Evolutionary conservation across 371 early-diverging fungal species (phyloP).

Genomic region (Haplosporangium sp.): DNA sequence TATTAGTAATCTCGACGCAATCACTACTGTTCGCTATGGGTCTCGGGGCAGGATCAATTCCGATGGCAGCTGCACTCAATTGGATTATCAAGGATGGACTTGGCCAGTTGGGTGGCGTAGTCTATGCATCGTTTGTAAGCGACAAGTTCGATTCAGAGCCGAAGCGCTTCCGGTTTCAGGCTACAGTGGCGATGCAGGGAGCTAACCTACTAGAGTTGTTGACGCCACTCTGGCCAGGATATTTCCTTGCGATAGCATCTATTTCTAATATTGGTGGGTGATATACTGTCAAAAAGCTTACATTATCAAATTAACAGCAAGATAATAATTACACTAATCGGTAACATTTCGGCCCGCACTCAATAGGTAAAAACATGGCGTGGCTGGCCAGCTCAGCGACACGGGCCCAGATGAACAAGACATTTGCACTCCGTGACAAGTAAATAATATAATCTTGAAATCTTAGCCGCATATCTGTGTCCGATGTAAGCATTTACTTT

Average conservation of each 20-base stretch:
- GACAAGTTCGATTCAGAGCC: constrained; percentile 82
- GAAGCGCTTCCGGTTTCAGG: constrained; percentile 78
- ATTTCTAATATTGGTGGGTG: constrained; percentile 76
- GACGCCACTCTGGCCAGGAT: constrained; percentile 76
- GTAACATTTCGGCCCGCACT: background rate
- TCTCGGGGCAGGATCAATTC: constrained; percentile 73
- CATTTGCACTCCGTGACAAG: constrained; percentile 76
- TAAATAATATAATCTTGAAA: constrained; percentile 10
- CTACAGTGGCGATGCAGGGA: constrained; percentile 72
- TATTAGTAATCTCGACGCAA: constrained; percentile 76
- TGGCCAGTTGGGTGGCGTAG: constrained; percentile 86
- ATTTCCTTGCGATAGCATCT: constrained; percentile 76
- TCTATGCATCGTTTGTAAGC: constrained; percentile 75
- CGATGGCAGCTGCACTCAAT: constrained; percentile 82
- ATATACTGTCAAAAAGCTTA: background rate
- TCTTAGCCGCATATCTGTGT: background rate
- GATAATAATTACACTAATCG: too few species aligned
- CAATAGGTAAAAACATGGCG: constrained; percentile 80
- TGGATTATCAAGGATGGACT: constrained; percentile 92
- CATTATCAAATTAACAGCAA: too few species aligned
- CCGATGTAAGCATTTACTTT: background rate
- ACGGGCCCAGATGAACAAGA: constrained; percentile 77
- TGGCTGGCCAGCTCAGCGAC: constrained; percentile 84
- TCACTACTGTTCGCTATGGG: constrained; percentile 81
- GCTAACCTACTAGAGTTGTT: constrained; percentile 78